Evolutionary conservation across 371 early-diverging fungal genomes (phyloP), one percentile per base, ranked within the genome.

Genomic region (Umbelopsis sp.): DNA sequence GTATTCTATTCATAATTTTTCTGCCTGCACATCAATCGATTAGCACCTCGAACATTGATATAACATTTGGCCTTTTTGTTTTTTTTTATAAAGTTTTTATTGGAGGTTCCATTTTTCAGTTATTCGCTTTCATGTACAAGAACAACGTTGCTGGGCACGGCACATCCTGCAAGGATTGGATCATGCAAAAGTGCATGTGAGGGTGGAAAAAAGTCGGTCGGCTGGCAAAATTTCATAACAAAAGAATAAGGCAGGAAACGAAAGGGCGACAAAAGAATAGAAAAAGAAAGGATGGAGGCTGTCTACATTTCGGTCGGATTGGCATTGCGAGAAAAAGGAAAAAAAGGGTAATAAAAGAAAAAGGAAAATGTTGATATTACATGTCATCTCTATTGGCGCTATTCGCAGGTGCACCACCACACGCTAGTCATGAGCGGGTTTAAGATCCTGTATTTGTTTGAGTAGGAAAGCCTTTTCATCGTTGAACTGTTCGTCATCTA

Each of bases 401-500:
- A 11, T 35, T 29, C 18, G 57, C 57, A 57, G 22, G 37, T 57
- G 57, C 57, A 35, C 57, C 35, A 29, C 29, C 35, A 29, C 29
- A 22, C 35, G 29, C 76, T 77, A 79, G 69, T 81, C 81, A 65
- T 72, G 78, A 63, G 73, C 44, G 65, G 79, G 78, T 68, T 77
- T 77, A 44, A 90, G 74, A 66, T 86, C 87, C 72, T 89, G 81
- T 71, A 99, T 95, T 70, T 97, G 95, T 73, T 92, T 94, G 69
- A 97, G 86, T 67, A 99, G 86, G 76, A 97, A 99, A 9, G 93
- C 91, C 84, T 99, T 99, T 76, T 99, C 99, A 77, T 97, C 97
- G 70, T 94, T 95, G 80, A 99, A 99, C 79, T 96, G 97, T 78
- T 99, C 98, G 80, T 99, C 98, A 76, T 95, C 96, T 92, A 73